A percentile compares a stretch with the other conserved stretches of the same genome.
phyloP scores from a whole-genome alignment of 208 protist species.

The Blastocrithidia nonstop region DNA sequence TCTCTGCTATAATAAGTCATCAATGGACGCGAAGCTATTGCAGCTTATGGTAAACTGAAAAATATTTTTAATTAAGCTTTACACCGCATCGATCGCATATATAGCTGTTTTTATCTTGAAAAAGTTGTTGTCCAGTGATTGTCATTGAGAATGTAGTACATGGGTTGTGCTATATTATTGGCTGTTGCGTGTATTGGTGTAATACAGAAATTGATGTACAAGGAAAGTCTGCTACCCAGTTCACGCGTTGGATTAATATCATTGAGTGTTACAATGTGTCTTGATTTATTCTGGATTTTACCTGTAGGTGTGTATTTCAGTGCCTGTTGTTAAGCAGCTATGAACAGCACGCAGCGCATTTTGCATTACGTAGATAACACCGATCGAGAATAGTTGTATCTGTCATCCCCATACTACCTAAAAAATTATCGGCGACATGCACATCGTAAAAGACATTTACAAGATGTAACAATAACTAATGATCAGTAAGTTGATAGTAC shows the following conservation, averaged over 20 bases:
- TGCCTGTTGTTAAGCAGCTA: conserved; percentile 30
- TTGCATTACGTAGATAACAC: conserved; percentile 38
- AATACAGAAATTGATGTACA: conserved; percentile 12
- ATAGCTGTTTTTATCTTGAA: conserved; percentile 24
- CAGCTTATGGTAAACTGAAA: conserved; percentile 31
- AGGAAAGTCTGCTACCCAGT: conserved; percentile 5
- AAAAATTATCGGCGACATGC: background rate
- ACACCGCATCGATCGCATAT: conserved; percentile 27
- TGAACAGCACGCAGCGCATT: conserved; percentile 65
- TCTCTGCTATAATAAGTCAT: conserved; percentile 84
- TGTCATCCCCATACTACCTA: background rate
- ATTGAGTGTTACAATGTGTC: conserved; percentile 50
- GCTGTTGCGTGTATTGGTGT: conserved; percentile 21
- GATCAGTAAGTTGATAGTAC: background rate
- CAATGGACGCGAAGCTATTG: conserved; percentile 67
- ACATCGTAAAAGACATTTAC: background rate
- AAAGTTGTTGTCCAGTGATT: conserved; percentile 72
- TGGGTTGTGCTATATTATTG: conserved; percentile 39
- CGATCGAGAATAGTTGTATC: conserved; percentile 23
- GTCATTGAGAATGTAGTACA: conserved; percentile 61
- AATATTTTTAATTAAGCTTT: conserved; percentile 13
- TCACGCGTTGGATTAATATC: conserved; percentile 33
- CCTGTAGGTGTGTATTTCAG: conserved; percentile 15
- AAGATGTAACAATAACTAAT: conserved; percentile 1
- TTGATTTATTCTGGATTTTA: conserved; percentile 24